These are phyloP conservation scores for Trametes versicolor DNA, from an alignment of 1,284 basidiomycete genomes.

Conservation along the genomic window DNA sequence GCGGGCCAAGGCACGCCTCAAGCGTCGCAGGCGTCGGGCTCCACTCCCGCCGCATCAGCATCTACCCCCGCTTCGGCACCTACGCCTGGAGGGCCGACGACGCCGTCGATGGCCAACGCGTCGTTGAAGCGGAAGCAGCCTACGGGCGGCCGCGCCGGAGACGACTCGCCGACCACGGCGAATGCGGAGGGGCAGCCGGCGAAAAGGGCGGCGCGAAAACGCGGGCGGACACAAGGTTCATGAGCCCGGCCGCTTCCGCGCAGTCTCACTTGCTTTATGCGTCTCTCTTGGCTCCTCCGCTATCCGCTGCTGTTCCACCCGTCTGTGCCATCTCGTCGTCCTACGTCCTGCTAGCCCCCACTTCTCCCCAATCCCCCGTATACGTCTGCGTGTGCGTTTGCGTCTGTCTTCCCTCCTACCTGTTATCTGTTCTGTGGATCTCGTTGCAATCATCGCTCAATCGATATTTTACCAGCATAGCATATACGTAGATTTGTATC, in stretches of 20 bases:
- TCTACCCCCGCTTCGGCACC: conserved; percentile 43
- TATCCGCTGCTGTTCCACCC: conserved; percentile 3
- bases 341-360: conserved; percentile 1
- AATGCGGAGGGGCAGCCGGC: conserved; percentile 54
- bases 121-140: conserved; percentile 70
- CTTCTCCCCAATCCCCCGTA: neutral
- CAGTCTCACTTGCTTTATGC: conserved; percentile 7
- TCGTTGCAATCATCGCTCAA: conserved; percentile 39
- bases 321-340: neutral
- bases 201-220: conserved; percentile 63
- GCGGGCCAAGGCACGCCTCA: conserved; percentile 61
- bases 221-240: conserved; percentile 56
- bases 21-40: conserved; percentile 48
- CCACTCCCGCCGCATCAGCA: conserved; percentile 50
- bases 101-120: conserved; percentile 61
- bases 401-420: conserved; percentile 20
- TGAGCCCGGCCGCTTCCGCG: conserved; percentile 36
- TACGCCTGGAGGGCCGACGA: conserved; percentile 48
- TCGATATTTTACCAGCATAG: conserved; percentile 48
- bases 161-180: conserved; percentile 60
- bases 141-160: conserved; percentile 50
- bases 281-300: conserved; percentile 1
- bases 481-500: conserved; percentile 59
- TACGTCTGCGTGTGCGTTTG: conserved; percentile 2
- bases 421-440: conserved; percentile 38